Base-by-base conservation (phyloP, 2,329 filamentous ascomycete genomes). In the Corinectria fuckeliana region DNA sequence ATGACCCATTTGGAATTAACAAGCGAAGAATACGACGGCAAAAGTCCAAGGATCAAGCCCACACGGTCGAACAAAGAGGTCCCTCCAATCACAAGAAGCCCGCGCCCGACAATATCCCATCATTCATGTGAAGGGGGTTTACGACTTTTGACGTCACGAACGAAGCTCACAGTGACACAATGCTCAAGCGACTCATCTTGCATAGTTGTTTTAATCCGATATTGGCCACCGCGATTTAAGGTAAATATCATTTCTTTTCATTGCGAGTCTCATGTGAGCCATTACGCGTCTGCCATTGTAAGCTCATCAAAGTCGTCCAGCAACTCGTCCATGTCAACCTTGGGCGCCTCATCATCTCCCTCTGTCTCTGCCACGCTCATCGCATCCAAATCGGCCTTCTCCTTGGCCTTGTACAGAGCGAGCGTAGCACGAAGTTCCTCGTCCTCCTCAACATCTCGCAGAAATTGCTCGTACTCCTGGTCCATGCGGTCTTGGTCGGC, bases 381-480 rank as follows among this genome's bases (percentile, higher is more conserved):
- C 70, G 85, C 86, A 59, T 90, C 87, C 1, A 80, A 77, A 56
- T 86, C 83, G 53, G 72, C 69, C 74, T 79, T 76, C 74, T 78
- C 81, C 69, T 82, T 77, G 61, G 82, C 84, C 80, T 94, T 97
- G 81, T 97, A 99, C 70, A 99, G 76, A 44, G 92, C 91, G 73
- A 99, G 81, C 1, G 92, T 93, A 41, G 88, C 85, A 55, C 95
- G 85, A 67, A 97, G 82, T 72, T 99, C 95, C 51, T 91, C 85
- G 75, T 99, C 95, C 74, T 98, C 93, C 78, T 99, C 96, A 10
- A 99, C 92, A 76, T 99, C 95, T 44, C 91, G 89, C 82, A 99
- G 80, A 87, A 99, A 99, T 86, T 93, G 87, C 81, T 99, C 95
- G 78, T 96, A 99, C 77, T 99, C 95, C 66, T 89, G 86, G 74